These are phyloP conservation scores for Ulota crispa DNA, from an alignment of 225 moss, liverwort and hornwort species.

Conservation along the genomic window DNA sequence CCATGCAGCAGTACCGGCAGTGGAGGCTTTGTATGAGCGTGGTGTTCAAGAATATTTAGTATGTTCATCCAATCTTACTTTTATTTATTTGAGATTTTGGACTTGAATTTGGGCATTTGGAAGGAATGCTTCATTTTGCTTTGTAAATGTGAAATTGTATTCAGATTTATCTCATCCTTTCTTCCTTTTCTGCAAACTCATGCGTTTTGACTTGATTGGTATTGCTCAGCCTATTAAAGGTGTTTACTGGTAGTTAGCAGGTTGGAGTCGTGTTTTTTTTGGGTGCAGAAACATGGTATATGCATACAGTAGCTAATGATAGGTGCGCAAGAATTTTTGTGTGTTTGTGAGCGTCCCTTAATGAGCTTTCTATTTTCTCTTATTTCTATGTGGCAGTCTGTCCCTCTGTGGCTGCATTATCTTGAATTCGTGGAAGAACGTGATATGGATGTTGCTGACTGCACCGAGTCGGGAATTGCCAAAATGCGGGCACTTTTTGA, in stretches of 20 bases:
- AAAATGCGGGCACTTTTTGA: slow-evolving; percentile 86
- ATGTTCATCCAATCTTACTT: slow-evolving; percentile 21
- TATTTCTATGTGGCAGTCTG: slow-evolving; percentile 58
- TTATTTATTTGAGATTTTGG: slow-evolving; percentile 1
- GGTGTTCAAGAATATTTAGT: slow-evolving; percentile 88
- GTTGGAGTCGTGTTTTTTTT: slow-evolving; percentile 3
- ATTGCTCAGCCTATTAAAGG: background rate
- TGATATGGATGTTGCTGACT: slow-evolving; percentile 62
- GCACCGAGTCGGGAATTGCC: slow-evolving; percentile 60
- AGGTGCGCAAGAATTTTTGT: background rate
- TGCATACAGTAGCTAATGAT: background rate
- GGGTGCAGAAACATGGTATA: slow-evolving; percentile 6
- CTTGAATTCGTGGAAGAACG: slow-evolving; percentile 85
- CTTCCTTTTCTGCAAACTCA: background rate
- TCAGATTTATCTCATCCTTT: background rate
- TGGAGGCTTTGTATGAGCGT: slow-evolving; percentile 85
- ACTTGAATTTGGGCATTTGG: background rate
- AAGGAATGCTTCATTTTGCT: background rate
- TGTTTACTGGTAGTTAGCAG: background rate
- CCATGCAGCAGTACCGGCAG: slow-evolving; percentile 56
- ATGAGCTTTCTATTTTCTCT: background rate
- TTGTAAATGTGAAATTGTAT: background rate
- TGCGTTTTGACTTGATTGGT: slow-evolving; percentile 2
- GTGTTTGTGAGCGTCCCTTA: background rate
- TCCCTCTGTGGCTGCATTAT: slow-evolving; percentile 76